Evolutionary conservation across 805 yeast genomes (phyloP).

Genomic region (Kuraishia borneana): DNA sequence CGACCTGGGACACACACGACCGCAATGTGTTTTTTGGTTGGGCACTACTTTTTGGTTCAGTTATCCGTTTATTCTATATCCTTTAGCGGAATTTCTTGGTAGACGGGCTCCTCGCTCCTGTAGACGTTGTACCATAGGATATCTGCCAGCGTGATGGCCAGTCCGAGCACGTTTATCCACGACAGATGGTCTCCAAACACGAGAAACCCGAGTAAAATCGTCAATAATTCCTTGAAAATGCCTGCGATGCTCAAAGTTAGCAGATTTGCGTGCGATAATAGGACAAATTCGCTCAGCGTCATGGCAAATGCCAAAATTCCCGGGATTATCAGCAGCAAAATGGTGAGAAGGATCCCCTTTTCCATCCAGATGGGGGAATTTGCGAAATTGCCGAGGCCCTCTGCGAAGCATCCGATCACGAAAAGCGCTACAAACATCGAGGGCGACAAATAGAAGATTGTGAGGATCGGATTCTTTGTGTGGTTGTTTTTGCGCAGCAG

Average conservation of each 20-base stretch:
- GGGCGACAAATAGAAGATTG: constrained; percentile 80
- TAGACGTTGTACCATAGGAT: constrained; percentile 76
- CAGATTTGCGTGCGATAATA: constrained; percentile 73
- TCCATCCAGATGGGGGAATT: constrained; percentile 51
- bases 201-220: constrained; percentile 58
- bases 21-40: too few relatives aligned
- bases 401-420: constrained; percentile 52
- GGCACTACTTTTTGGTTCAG: too few relatives aligned
- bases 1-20: too few relatives aligned
- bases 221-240: constrained; percentile 81
- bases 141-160: constrained; percentile 63
- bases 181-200: constrained; percentile 69
- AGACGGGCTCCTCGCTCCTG: constrained; percentile 20
- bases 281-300: constrained; percentile 81
- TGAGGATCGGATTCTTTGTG: constrained; percentile 66
- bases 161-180: constrained; percentile 59
- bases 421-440: constrained; percentile 61
- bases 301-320: constrained; percentile 81
- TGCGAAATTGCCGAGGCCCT: constrained; percentile 49
- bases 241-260: constrained; percentile 86
- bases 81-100: not conserved
- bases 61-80: not conserved
- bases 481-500: constrained; percentile 50
- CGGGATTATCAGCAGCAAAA: constrained; percentile 58
- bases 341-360: constrained; percentile 45